phyloP scores from a whole-genome alignment of 441 rosid genomes.

The Arabidopsis hybrid region DNA sequence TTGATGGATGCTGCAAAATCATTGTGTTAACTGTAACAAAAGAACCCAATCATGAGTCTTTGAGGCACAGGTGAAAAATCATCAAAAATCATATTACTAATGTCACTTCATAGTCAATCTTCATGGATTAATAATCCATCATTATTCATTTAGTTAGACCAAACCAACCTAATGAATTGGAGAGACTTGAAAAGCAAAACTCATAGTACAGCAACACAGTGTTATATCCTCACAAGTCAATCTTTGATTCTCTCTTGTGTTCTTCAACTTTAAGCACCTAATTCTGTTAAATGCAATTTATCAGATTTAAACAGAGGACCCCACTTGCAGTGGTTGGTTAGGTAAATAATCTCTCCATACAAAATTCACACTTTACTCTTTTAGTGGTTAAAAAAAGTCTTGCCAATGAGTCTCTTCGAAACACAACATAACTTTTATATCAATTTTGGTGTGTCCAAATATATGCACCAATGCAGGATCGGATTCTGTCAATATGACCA shows the following conservation, averaged over 20 bases:
- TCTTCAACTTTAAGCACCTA: conserved; percentile 34
- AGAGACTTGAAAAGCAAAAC: conserved; percentile 30
- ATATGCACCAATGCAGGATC: not conserved
- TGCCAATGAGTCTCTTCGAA: conserved; percentile 26
- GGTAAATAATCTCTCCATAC: conserved; percentile 39
- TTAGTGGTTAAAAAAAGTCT: conserved; percentile 31
- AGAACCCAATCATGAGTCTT: conserved; percentile 28
- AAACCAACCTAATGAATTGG: conserved; percentile 29
- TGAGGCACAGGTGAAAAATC: conserved; percentile 21
- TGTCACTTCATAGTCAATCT: conserved; percentile 47
- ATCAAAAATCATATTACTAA: conserved; percentile 30
- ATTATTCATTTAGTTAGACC: conserved; percentile 42
- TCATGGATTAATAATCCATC: conserved; percentile 32
- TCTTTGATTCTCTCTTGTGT: conserved; percentile 31
- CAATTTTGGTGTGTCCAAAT: conserved; percentile 18
- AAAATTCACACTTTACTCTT: conserved; percentile 33
- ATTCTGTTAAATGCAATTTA: conserved; percentile 19
- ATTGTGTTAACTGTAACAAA: conserved; percentile 16
- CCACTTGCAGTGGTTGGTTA: conserved; percentile 46
- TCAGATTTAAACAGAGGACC: conserved; percentile 25
- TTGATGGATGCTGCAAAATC: conserved; percentile 36
- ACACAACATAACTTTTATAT: conserved; percentile 29
- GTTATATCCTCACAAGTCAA: conserved; percentile 7
- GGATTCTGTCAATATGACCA: not conserved
- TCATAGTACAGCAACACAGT: conserved; percentile 20